Base-by-base conservation (phyloP, 2,329 filamentous ascomycete genomes). In the Aspergillus carbonarius region DNA sequence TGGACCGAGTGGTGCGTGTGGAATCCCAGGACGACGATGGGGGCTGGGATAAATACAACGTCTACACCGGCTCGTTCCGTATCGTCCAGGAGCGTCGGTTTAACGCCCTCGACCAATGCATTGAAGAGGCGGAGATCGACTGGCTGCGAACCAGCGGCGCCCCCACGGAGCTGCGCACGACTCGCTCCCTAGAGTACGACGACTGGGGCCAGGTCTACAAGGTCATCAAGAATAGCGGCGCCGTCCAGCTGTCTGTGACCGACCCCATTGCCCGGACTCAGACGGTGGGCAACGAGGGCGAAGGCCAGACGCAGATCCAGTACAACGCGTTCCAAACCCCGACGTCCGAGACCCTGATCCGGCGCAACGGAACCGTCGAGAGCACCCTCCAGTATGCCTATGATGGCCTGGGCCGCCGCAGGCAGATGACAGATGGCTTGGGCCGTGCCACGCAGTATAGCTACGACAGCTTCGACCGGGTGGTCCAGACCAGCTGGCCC, bases 91-190 rank as follows among this genome's bases (percentile, higher is more conserved):
- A 56, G 20, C 58, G 48, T 5, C n/a, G 4, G 2, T 60, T 56
- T 34, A 60, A 60, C 12, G 10, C 30, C 6, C 40, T 40, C 5
- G 53, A 30, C 13, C 53, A 60, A 20, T 55, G 58, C 25, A 44
- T 1, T 20, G 9, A 53, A 15, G 25, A 20, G 23, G 40, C 23
- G 0, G 39, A 47, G 5, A 49, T 53, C 17, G 53, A 60, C 40
- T 60, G 58, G 58, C 47, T 60, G 25, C 18, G 23, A 62, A 85
- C 83, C 3, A 35, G 10, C 3, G 47, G 30, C 0, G 10, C 2
- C 2, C 54, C 40, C n/a, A 27, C 10, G n/a, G 27, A 49, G 27
- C 7, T 80, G 32, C 37, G 46, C 2, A 52, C 4, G 6, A 55
- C 17, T 1, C 44, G 18, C 8, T 12, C 18, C 4, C 17, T 55